Percentiles rank a stretch among this genome's conserved stretches.
phyloP scores from a whole-genome alignment of 2,329 filamentous ascomycete genomes.

The Ceratocystis eucalypticola region DNA sequence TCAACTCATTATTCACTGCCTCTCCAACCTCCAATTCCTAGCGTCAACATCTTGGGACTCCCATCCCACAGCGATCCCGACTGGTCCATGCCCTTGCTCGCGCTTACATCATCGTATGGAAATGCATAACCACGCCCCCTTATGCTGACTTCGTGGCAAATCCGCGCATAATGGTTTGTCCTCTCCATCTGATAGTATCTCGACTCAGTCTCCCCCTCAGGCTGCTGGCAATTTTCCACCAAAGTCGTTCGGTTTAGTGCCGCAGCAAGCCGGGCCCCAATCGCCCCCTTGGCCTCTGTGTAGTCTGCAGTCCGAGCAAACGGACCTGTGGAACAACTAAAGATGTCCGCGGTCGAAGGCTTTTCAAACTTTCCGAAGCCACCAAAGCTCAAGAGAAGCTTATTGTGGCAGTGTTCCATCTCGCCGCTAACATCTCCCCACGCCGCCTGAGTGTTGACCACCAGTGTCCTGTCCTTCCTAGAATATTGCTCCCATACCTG shows the following conservation, averaged over 20 bases:
- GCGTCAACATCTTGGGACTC: conserved; percentile 40
- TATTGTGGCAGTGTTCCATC: conserved; percentile 28
- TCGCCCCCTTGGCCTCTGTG: conserved; percentile 39
- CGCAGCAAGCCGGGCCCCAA: conserved; percentile 61
- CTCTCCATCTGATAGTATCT: conserved; percentile 40
- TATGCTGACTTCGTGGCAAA: conserved; percentile 47
- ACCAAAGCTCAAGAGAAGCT: conserved; percentile 29
- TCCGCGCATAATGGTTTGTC: conserved; percentile 55
- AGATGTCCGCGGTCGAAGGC: conserved; percentile 38
- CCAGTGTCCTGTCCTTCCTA: conserved; percentile 27
- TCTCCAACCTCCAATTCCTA: conserved; percentile 38
- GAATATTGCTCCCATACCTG: conserved; percentile 40
- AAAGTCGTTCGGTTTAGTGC: conserved; percentile 64
- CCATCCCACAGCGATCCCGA: conserved; percentile 48
- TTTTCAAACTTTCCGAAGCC: conserved; percentile 31
- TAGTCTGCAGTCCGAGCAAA: conserved; percentile 36
- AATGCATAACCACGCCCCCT: conserved; percentile 55
- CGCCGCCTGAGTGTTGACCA: conserved; percentile 40
- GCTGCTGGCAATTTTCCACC: conserved; percentile 38
- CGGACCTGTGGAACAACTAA: conserved; percentile 41
- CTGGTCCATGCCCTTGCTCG: conserved; percentile 42
- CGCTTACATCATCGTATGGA: conserved; percentile 55
- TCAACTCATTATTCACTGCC: too few relatives aligned
- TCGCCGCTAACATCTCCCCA: conserved; percentile 37
- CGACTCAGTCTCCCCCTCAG: conserved; percentile 34